Evolutionary conservation across 2,329 filamentous ascomycete genomes (phyloP).

Genomic region (Ambrosiella beaveri): DNA sequence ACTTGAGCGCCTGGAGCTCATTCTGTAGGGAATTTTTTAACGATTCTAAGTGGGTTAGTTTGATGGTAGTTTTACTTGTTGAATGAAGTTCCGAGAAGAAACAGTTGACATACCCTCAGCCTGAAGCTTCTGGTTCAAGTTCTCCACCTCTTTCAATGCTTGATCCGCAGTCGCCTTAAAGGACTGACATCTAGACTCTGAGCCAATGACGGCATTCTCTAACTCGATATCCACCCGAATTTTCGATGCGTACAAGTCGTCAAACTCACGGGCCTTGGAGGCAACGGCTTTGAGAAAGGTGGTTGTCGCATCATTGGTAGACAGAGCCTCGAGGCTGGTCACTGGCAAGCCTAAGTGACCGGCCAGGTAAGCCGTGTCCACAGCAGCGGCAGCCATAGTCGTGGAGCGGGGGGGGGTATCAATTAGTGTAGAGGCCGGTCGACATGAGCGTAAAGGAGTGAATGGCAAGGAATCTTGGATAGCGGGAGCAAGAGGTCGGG

Average conservation of each 20-base stretch:
- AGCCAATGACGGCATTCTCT: constrained; percentile 70
- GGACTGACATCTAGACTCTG: constrained; percentile 65
- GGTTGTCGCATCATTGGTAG: constrained; percentile 57
- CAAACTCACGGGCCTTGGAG: constrained; percentile 64
- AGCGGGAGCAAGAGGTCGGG: neutral
- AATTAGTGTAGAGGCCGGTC: neutral
- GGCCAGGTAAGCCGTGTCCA: constrained; percentile 59
- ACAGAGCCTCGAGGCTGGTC: constrained; percentile 40
- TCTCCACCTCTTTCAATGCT: constrained; percentile 65
- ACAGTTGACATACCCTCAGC: constrained; percentile 48
- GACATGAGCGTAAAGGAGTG: constrained; percentile 4
- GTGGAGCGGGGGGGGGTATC: constrained; percentile 1
- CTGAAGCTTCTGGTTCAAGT: constrained; percentile 63
- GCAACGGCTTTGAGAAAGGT: constrained; percentile 58
- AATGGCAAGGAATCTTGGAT: neutral
- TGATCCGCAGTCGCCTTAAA: constrained; percentile 72
- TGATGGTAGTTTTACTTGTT: neutral
- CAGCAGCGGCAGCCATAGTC: constrained; percentile 27
- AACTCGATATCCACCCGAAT: constrained; percentile 80
- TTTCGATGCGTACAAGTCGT: constrained; percentile 72
- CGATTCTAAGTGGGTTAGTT: constrained; percentile 40
- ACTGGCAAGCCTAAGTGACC: constrained; percentile 53
- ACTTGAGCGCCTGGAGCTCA: constrained; percentile 62
- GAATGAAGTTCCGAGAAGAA: too few relatives aligned
- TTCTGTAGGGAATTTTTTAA: constrained; percentile 58